Conservation (phyloP, 2,329 filamentous ascomycete species). For the Cordyceps pruinosa region DNA sequence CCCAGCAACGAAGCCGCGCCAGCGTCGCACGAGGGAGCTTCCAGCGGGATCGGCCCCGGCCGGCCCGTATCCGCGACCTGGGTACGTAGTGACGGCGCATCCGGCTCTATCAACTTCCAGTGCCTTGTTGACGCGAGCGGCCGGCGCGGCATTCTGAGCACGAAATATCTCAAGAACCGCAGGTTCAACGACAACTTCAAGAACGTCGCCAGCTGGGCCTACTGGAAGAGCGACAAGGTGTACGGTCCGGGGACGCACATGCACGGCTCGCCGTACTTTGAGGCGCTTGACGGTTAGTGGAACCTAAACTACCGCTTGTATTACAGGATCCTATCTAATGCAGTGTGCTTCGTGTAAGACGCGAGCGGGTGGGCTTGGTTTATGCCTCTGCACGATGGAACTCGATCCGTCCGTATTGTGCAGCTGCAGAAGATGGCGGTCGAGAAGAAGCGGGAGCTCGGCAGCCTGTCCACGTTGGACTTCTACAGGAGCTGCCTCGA, state of each 20-base stretch:
- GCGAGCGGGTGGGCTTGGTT: constrained; percentile 43
- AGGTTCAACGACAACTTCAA: constrained; percentile 40
- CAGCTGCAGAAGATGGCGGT: constrained; percentile 31
- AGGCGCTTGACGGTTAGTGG: constrained; percentile 30
- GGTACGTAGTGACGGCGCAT: constrained; percentile 26
- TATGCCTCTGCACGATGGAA: constrained; percentile 43
- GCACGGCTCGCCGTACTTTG: constrained; percentile 36
- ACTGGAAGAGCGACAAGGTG: constrained; percentile 31
- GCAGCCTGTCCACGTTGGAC: constrained; percentile 16
- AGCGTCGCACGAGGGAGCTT: background rate
- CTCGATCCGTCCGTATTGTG: constrained; percentile 36
- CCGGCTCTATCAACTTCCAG: constrained; percentile 36
- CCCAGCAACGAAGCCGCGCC: background rate
- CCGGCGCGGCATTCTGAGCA: constrained; percentile 36
- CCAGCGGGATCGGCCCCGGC: background rate
- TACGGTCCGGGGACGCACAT: constrained; percentile 29
- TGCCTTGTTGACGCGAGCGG: constrained; percentile 45
- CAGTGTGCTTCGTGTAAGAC: constrained; percentile 23
- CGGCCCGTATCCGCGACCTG: constrained; percentile 31
- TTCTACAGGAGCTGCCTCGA: constrained; percentile 31
- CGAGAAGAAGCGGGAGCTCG: constrained; percentile 27
- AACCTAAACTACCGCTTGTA: too few relatives aligned
- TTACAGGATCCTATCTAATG: background rate
- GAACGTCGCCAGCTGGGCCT: constrained; percentile 43
- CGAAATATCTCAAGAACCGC: constrained; percentile 43